phyloP scores from a whole-genome alignment of 2,329 filamentous ascomycete species.

The Sporothrix brasiliensis region DNA sequence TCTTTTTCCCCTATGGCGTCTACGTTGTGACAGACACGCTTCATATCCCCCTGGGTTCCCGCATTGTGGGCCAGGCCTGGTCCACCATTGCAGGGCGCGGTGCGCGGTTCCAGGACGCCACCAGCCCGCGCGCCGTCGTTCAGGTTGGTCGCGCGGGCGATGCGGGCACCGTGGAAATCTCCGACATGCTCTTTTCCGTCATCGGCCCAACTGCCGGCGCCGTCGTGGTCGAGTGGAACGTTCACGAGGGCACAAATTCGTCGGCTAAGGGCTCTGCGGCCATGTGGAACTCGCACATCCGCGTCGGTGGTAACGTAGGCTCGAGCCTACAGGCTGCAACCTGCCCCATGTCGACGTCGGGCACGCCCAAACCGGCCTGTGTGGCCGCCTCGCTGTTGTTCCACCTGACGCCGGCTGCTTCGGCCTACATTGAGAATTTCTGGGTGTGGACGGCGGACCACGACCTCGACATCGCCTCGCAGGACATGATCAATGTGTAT shows the following conservation, averaged over 20 bases:
- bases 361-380: conserved; percentile 42
- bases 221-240: conserved; percentile 72
- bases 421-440: conserved; percentile 53
- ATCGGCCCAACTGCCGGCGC: conserved; percentile 68
- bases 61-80: conserved; percentile 62
- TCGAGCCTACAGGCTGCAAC: conserved; percentile 64
- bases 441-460: conserved; percentile 73
- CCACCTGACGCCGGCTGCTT: conserved; percentile 49
- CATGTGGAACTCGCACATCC: conserved; percentile 63
- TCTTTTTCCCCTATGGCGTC: conserved; percentile 60
- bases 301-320: conserved; percentile 70
- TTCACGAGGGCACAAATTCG: conserved; percentile 52
- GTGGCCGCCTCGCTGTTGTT: conserved; percentile 61
- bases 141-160: conserved; percentile 63
- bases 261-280: conserved; percentile 37
- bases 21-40: conserved; percentile 57
- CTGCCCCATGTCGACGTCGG: conserved; percentile 55
- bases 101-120: conserved; percentile 57
- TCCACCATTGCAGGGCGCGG: conserved; percentile 46
- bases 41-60: conserved; percentile 49
- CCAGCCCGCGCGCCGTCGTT: conserved; percentile 50
- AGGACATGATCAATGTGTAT: conserved; percentile 28
- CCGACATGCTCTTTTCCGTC: conserved; percentile 70
- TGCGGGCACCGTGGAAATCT: conserved; percentile 66
- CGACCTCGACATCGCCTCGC: conserved; percentile 28